Evolutionary conservation across 2,329 filamentous ascomycete species (phyloP), one percentile per base, ranked within the genome.

Genomic region (Trichoderma citrinoviride): DNA sequence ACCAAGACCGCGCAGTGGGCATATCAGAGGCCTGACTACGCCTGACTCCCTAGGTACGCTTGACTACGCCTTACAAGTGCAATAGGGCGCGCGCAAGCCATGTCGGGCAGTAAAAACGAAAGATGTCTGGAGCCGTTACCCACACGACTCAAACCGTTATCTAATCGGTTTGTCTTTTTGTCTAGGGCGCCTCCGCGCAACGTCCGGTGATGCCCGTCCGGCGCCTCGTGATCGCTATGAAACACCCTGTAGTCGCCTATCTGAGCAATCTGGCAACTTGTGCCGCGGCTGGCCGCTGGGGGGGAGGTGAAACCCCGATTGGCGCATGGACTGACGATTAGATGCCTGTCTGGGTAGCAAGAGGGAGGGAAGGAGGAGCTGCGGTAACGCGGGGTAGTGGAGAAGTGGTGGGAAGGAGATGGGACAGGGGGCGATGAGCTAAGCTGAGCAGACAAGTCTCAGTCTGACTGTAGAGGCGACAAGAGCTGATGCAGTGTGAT

Each of bases 321-420:
- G 47, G 60, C 40, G 25, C 25, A 54, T 62, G 53, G 23, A 37
- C 3, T 19, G 57, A 41, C 27, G 49, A 23, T 60, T 60, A 50
- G 40, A 41, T 47, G 61, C 61, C 61, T 43, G 53, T 58, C 61
- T 49, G 29, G 44, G 56, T 41, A 60, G 33, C 23, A 60, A 60
- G 10, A 21, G 41, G 33, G 50, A 43, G 52, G 49, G 14, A 12
- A 21, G 33, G 50, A 43, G 52, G 41, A 37, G 33, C 53, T 44
- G 17, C 19, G 33, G 27, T 41, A 62, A 58, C 44, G 61, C 61
- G 61, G 61, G 61, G 61, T 64, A 64, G 61, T 64, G 61, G 61
- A 43, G 61, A 33, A 47, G 33, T 21, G n/a, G n/a, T n/a, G 56
- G 29, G 14, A 37, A 17, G n/a, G 44, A n/a, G 15, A 21, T 14